Evolutionary conservation across 1,284 basidiomycete species (phyloP).

Genomic region (Ganoderma boninense): DNA sequence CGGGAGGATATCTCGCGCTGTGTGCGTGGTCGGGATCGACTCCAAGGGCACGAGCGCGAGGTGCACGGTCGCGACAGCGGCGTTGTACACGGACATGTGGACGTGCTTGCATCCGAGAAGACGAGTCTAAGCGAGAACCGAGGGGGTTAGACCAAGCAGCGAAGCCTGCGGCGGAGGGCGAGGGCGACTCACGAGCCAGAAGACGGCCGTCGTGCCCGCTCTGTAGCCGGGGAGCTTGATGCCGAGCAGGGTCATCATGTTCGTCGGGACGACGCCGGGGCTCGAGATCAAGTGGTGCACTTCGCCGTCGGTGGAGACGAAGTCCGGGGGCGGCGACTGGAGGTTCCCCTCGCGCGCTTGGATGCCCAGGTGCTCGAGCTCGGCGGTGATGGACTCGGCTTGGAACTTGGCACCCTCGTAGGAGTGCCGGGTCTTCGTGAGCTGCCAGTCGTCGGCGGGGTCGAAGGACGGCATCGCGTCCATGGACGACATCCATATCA

Average conservation of each 20-base stretch:
- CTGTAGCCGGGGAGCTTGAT: conserved; percentile 29
- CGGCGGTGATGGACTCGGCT: conserved; percentile 73
- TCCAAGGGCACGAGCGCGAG: conserved; percentile 62
- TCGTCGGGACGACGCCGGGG: conserved; percentile 80
- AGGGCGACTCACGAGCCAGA: conserved; percentile 73
- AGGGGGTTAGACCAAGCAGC: neutral
- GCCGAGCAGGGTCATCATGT: conserved; percentile 40
- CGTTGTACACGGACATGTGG: conserved; percentile 64
- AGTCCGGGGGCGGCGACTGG: conserved; percentile 8
- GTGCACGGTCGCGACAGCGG: conserved; percentile 71
- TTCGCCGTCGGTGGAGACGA: conserved; percentile 29
- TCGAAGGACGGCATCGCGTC: conserved; percentile 70
- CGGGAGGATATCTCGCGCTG: conserved; percentile 20
- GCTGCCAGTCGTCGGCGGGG: conserved; percentile 81
- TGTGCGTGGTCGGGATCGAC: conserved; percentile 47
- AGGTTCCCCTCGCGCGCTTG: conserved; percentile 27
- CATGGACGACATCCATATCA: conserved; percentile 85
- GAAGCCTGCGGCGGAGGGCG: neutral
- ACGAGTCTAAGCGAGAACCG: neutral
- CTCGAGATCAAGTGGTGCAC: conserved; percentile 74
- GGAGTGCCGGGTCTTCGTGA: conserved; percentile 64
- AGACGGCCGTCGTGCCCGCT: conserved; percentile 62
- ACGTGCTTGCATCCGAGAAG: conserved; percentile 71
- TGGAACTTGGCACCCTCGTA: conserved; percentile 87
- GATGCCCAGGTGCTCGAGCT: conserved; percentile 59